Evolutionary conservation across 139 green algal genomes (phyloP), one percentile per base, ranked within the genome.

Genomic region (Edaphochlamys debaryana): DNA sequence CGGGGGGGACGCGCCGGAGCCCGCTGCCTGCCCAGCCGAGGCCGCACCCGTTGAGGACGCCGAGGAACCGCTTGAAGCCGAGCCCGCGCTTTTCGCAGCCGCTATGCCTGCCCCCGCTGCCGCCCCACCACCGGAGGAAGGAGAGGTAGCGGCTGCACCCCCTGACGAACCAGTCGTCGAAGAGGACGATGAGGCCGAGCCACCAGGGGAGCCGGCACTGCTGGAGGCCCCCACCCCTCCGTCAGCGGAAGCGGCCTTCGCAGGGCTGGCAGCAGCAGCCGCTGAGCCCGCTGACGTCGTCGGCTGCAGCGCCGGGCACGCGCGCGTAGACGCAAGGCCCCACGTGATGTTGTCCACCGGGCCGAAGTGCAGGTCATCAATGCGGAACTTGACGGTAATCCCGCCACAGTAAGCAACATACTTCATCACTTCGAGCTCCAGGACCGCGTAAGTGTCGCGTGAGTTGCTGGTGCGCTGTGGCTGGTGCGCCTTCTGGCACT

Each of bases 361-460:
- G 17, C 85, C 86, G 30, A 80, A 71, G 32, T 86, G 78, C 45
- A 88, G 79, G 52, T 94, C 88, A 37, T 94, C 90, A 9, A 94
- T 19, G 1, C 90, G 82, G 15, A 94, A 88, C 62, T 86, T 81
- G 11, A 94, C 72, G 6, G 90, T 92, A 29, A 92, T 80, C 3
- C 90, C 90, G 7, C 90, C 90, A 62, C 90, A 94, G 70, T 92
- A 94, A 29, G 88, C 90, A 40, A 92, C 88, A 78, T 90, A 94
- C 80, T 92, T 94, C 90, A 94, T 92, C 9, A 92, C 88, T 82
- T 94, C 90, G 70, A 94, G 87, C 75, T 94, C 90, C 82, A 94
- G 82, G 25, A 94, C 87, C 6, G 76, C 90, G 45, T 87, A 87
- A 32, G 79, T 84, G 45, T 90, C 86, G 7, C 73, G 66, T 13